Evolutionary conservation across 441 rosid species (phyloP), one percentile per base, ranked within the genome.

Genomic region (Gossypium schwendimanii): DNA sequence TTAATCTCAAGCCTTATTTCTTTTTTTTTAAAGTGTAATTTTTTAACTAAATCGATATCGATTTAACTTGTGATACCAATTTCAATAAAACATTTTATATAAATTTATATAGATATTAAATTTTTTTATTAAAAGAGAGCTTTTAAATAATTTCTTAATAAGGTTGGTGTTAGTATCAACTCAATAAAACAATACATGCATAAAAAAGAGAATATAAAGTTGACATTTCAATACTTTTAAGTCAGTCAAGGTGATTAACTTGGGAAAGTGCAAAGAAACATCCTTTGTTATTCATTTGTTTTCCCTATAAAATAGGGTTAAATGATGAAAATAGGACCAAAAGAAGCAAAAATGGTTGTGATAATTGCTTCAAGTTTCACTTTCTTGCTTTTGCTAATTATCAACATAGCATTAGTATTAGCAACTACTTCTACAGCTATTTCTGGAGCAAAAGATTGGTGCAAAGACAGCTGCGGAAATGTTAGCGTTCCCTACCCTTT

Each of bases 401-500:
- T 18, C 23, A 36, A 17, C 8, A 15, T 52, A 52, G 21, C 57
- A 33, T 1, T 9, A 20, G 63, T 5, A 53, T 41, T 6, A 24
- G 57, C 45, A 31, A 31, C 36, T 4, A 31, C 36, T 31, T 31
- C 36, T 31, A 31, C 6, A 17, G 5, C 0, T 50, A 15, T 2
- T 6, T 12, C 28, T 2, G 12, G 17, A 0, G 26, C 76, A 11
- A 77, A 67, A 31, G 23, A 17, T 7, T 21, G 55, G 17, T 72
- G 76, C 20, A 0, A 20, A 68, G 41, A 14, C 23, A 20, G 11
- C 9, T 83, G 84, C 24, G 86, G 84, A 66, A 75, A 44, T 31
- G 76, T 81, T n/a, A 3, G 24, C 0, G 79, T 77, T 44, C 76
- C 81, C 0, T 79, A 65, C 49, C 84, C 86, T 1, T 83, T 81